Evolutionary conservation across 768 basidiomycete genomes (phyloP).

Genomic region (Hemileccinum rubropunctum): DNA sequence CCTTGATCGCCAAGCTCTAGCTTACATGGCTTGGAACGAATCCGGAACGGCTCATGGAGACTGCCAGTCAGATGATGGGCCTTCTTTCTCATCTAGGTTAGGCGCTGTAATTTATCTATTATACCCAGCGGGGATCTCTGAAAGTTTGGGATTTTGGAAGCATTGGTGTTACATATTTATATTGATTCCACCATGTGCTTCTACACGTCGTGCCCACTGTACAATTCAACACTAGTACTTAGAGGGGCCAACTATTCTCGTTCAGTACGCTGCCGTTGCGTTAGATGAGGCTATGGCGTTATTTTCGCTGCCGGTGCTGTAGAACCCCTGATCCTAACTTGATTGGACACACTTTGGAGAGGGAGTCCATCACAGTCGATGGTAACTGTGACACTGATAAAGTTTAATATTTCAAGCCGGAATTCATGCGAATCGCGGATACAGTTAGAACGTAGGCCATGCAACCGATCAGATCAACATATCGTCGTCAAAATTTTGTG

Average conservation of each 20-base stretch:
- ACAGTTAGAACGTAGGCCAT: too few relatives aligned
- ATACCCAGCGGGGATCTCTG: not conserved
- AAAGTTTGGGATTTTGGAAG: not conserved
- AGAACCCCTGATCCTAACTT: not conserved
- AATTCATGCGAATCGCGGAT: too few relatives aligned
- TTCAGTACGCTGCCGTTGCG: too few relatives aligned
- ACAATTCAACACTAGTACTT: too few relatives aligned
- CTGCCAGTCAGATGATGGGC: not conserved
- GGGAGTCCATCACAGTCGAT: too few relatives aligned
- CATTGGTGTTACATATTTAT: not conserved
- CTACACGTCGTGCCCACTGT: too few relatives aligned
- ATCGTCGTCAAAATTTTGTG: too few relatives aligned
- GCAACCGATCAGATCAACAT: too few relatives aligned
- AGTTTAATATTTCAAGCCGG: too few relatives aligned
- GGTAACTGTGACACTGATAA: too few relatives aligned
- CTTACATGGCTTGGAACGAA: not conserved
- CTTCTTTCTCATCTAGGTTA: not conserved
- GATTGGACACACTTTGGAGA: too few relatives aligned
- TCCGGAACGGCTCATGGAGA: not conserved
- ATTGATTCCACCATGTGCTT: not conserved
- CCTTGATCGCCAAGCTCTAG: not conserved
- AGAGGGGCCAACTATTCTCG: too few relatives aligned
- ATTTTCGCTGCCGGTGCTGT: constrained; percentile 2
- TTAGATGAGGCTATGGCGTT: not conserved
- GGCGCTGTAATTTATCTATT: not conserved